Conservation (phyloP, 1,284 basidiomycete species). For the Malassezia furfur region DNA sequence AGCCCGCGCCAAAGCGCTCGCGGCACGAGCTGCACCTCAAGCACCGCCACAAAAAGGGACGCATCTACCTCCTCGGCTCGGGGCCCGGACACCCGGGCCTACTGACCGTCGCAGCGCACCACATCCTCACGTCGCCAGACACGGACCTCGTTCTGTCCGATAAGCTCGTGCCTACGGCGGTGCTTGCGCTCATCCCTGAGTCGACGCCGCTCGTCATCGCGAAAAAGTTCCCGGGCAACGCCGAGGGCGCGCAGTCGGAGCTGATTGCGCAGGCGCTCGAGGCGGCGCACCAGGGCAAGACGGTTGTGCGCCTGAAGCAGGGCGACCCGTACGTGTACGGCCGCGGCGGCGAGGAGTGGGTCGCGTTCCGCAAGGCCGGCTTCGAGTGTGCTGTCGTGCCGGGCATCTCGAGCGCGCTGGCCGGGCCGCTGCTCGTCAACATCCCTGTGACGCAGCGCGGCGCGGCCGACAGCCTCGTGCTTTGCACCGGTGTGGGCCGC, state of each 20-base stretch:
- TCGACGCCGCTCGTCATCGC: conserved; percentile 63
- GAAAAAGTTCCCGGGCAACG: conserved; percentile 93
- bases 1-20: conserved; percentile 5
- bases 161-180: conserved; percentile 86
- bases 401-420: conserved; percentile 76
- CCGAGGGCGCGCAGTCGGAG: conserved; percentile 84
- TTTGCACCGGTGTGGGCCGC: conserved; percentile 87
- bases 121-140: conserved; percentile 60
- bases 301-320: conserved; percentile 87
- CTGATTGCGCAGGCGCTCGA: conserved; percentile 82
- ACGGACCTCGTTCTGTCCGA: conserved; percentile 84
- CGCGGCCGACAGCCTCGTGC: conserved; percentile 73
- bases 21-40: conserved; percentile 4
- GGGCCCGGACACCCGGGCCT: conserved; percentile 89
- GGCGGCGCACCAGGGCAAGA: conserved; percentile 67
- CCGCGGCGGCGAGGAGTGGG: conserved; percentile 82
- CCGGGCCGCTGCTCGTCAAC: conserved; percentile 75
- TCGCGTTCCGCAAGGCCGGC: conserved; percentile 76
- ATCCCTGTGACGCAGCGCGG: conserved; percentile 93
- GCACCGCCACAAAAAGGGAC: conserved; percentile 16
- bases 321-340: conserved; percentile 93
- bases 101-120: conserved; percentile 75
- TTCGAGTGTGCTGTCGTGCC: conserved; percentile 76
- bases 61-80: conserved; percentile 69
- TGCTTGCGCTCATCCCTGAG: conserved; percentile 73